Base-by-base conservation (phyloP, 179 eudicot genomes). In the Heliamphora pulchella region DNA sequence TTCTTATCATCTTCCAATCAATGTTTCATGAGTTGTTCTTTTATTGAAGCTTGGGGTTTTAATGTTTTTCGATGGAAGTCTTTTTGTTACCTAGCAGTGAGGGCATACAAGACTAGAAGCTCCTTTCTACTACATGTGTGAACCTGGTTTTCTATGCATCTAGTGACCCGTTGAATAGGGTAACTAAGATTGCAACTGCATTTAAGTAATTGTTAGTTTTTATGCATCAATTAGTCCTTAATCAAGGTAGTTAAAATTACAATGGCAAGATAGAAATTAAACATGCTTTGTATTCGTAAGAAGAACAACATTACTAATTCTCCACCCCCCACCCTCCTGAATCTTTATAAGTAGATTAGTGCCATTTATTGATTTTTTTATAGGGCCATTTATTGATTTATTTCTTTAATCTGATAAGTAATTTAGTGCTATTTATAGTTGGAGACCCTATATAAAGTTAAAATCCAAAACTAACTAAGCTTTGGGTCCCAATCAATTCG, bases 191-290 rank as follows among this genome's bases (percentile, higher is more conserved):
- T 71, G 57, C 74, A 71, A 2, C 11, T 1, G 15, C 55, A n/a
- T 13, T 46, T 4, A 71, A 20, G 43, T n/a, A 48, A 18, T 18
- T 71, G 39, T n/a, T 47, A n/a, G 57, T 71, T 71, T 71, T 15
- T 71, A 50, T 71, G 75, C 75, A 71, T 20, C 54, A 50, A 55
- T 20, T n/a, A 51, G 20, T 17, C 75, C 47, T 70, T 70, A 31
- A 46, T 70, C 39, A 50, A 50, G 17, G 75, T 17, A 20, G 20
- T 50, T 50, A 50, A 50, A 71, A 51, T 50, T 17, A 70, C 2
- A 11, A 48, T 3, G 41, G 47, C 58, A 50, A 10, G 46, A 46
- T 11, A 48, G 15, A 50, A 48, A 48, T 43, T 71, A 20, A 71
- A 20, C 43, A 18, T 50, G 59, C 5, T 9, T 71, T 71, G 14